Percentiles rank a stretch among this genome's conserved stretches.
Conservation (phyloP, 108 stramenopile genomes). For the Skeletonema costatum region DNA sequence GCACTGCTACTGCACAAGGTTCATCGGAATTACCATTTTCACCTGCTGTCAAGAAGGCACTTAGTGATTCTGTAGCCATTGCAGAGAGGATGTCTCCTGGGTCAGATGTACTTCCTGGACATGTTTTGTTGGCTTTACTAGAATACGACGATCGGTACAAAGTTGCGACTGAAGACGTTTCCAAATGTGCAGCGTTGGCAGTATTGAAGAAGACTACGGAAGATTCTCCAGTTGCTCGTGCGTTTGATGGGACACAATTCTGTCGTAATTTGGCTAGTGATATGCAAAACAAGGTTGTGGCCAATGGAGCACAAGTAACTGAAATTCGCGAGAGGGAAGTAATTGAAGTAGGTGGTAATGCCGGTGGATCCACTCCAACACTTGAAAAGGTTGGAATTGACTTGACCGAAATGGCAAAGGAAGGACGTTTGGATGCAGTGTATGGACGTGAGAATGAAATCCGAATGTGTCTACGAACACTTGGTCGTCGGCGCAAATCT, state of each 20-base stretch:
- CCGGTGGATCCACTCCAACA: conserved; percentile 52
- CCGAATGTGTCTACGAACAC: conserved; percentile 63
- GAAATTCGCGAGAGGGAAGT: conserved; percentile 54
- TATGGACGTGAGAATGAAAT: conserved; percentile 85
- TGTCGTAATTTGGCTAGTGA: conserved; percentile 33
- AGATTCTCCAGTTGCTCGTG: conserved; percentile 15
- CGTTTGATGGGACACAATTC: conserved; percentile 44
- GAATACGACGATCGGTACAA: conserved; percentile 46
- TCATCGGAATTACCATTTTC: conserved; percentile 49
- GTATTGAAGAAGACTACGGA: conserved; percentile 17
- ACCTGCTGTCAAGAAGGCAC: conserved; percentile 28
- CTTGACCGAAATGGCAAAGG: conserved; percentile 71
- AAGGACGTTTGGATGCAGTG: conserved; percentile 69
- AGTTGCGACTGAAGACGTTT: conserved; percentile 41
- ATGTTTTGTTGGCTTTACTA: conserved; percentile 50
- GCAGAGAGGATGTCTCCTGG: conserved; percentile 36
- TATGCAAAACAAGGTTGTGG: conserved; percentile 19
- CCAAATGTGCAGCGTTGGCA: conserved; percentile 37
- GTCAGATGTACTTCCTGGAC: conserved; percentile 41
- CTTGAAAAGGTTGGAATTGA: conserved; percentile 74
- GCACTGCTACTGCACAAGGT: background rate
- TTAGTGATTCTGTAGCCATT: conserved; percentile 40
- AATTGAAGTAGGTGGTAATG: conserved; percentile 55
- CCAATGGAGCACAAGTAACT: conserved; percentile 18
- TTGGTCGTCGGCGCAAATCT: conserved; percentile 86